Base-by-base conservation (phyloP, 2,329 filamentous ascomycete species). In the Aspergillus tubingensis region DNA sequence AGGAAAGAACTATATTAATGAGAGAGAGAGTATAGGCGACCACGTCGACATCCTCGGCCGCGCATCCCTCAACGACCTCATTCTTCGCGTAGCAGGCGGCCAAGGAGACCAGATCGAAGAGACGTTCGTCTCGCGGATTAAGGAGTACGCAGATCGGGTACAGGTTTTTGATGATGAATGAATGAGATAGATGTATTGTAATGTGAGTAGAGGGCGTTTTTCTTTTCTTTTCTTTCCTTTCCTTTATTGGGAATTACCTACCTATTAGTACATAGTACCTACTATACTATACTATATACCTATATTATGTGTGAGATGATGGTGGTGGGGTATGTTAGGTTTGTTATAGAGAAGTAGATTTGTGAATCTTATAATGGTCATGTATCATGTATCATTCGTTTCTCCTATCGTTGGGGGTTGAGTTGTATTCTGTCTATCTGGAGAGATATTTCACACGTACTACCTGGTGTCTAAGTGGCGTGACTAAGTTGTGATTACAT, bases 11-110 rank as follows among this genome's bases (percentile, higher is more conserved):
- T 19, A 19, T 19, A 19, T 19, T 19, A 19, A 19, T 19, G 17
- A 19, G 17, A 19, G 17, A 19, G 17, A 27, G 25, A 3, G 8
- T 62, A 87, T 84, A 62, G 93, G 92, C 13, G 95, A 99, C 72
- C 95, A 99, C 72, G 95, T 99, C 54, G 95, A 99, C 73, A 99
- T 99, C 60, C 82, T 99, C 2, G 95, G 95, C 1, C 83, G 95
- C 30, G 88, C 92, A 67, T 92, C 87, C 32, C 82, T 99, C 25
- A 99, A 99, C 70, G 95, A 99, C 76, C 80, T 98, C 53, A 89
- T 99, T 51, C 77, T 99, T 61, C 84, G 88, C 55, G 89, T 99
- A 8, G 95, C 92, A 0, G 92, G 92, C 0, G 95, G 95, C 0
- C 88, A 86, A 67, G 95, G 95, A 4, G 85, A 93, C 61, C 82